Evolutionary conservation across 106 monocot genomes (phyloP), one percentile per base, ranked within the genome.

Genomic region (Phalaenopsis aphrodite): DNA sequence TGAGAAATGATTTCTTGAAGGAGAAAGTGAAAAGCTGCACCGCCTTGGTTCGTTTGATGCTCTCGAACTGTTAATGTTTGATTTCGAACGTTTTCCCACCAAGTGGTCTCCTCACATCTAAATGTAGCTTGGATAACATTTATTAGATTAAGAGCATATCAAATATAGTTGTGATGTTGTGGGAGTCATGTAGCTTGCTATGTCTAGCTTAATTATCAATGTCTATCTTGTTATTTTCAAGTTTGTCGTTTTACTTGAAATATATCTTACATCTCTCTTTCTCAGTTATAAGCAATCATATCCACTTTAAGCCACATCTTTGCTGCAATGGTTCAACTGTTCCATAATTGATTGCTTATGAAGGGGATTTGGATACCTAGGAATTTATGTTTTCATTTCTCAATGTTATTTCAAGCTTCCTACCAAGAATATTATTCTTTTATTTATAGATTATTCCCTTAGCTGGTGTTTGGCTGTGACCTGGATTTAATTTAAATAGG

Each of bases 21-120:
- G 10, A 39, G 69, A 39, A 69, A 69, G 38, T 69, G 38, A 69
- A 69, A 38, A 14, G 36, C 69, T 69, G 39, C 36, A 69, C 69
- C 69, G 38, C 69, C 69, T 16, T 74, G 74, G 41, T 21, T 74
- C 45, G 74, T 74, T 74, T 74, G 74, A 74, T 74, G 74, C 74
- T 74, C 74, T 74, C 74, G 41, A 74, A 74, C 42, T 45, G 42
- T 36, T 74, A 11, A 6, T 45, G 74, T 42, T 42, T 74, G 18
- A 39, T 74, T 42, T 11, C 37, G 43, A 45, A 74, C 74, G 42
- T 45, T 45, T 45, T 39, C 74, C 39, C 69, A 69, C 39, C 38
- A 69, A 69, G 38, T 39, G 36, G 38, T 39, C 69, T 39, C 15
- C 69, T 69, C 69, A 69, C 69, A 69, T 69, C 38, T 69, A 69